phyloP scores from a whole-genome alignment of 345 rosid genomes.

The Hibiscus syriacus region DNA sequence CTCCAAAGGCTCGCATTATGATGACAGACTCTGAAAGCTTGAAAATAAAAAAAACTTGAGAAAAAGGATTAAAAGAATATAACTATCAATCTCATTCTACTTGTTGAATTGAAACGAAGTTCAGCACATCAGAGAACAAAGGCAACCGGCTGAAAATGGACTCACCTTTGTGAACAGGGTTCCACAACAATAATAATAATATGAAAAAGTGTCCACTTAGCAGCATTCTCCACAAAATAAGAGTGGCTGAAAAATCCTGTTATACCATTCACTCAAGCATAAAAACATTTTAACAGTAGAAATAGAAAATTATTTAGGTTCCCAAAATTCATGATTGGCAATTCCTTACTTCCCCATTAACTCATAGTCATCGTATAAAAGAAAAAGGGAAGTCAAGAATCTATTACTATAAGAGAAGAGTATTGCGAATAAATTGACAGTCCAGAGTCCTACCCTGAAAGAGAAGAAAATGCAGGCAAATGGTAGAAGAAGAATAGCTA shows the following conservation, averaged over 20 bases:
- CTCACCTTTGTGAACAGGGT: constrained; percentile 57
- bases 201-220: constrained; percentile 39
- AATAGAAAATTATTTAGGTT: not conserved
- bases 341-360: too few species aligned
- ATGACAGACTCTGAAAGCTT: constrained; percentile 63
- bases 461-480: constrained; percentile 27
- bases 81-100: not conserved
- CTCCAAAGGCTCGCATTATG: constrained; percentile 68
- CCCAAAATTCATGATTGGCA: not conserved
- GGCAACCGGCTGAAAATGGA: not conserved
- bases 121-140: not conserved
- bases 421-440: too few species aligned
- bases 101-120: not conserved
- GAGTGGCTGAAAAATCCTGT: constrained; percentile 41
- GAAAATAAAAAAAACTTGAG: constrained; percentile 13
- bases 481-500: constrained; percentile 29
- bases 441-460: constrained; percentile 33
- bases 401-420: too few species aligned
- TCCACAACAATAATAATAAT: constrained; percentile 33
- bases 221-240: constrained; percentile 42
- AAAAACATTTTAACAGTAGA: not conserved
- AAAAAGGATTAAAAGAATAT: not conserved
- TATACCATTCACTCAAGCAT: not conserved
- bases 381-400: too few species aligned
- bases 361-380: too few species aligned